Percentiles rank a stretch among this genome's conserved stretches.
phyloP scores from a whole-genome alignment of 106 monocot genomes.

The Phalaenopsis equestris region DNA sequence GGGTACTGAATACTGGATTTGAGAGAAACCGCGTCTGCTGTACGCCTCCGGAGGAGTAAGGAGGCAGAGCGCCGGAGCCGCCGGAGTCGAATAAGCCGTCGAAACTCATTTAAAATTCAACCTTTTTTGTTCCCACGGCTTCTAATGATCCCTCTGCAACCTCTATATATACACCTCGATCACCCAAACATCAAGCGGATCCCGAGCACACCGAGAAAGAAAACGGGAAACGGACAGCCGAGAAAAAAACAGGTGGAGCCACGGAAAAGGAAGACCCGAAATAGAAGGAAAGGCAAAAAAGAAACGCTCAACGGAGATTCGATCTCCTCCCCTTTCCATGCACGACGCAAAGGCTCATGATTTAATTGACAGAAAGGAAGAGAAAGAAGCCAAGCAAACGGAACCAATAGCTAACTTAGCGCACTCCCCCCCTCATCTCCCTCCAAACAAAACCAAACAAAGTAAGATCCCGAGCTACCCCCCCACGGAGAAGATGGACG shows the following conservation, averaged over 20 bases:
- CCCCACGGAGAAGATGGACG: not conserved
- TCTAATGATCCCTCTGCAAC: too few species aligned
- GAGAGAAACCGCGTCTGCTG: conserved; percentile 17
- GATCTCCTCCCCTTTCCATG: not conserved
- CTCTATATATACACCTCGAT: too few species aligned
- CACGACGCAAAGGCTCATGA: not conserved
- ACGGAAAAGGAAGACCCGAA: not conserved
- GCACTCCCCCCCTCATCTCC: conserved; percentile 1
- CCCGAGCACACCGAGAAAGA: not conserved
- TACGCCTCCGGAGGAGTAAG: not conserved
- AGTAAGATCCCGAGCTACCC: not conserved
- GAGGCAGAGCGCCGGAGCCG: conserved; percentile 10
- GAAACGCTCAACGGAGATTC: conserved; percentile 3
- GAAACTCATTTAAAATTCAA: conserved; percentile 47
- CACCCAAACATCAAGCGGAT: not conserved
- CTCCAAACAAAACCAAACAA: not conserved
- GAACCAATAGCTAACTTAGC: conserved; percentile 1
- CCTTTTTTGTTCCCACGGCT: not conserved
- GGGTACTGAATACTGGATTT: conserved; percentile 27
- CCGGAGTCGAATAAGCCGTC: conserved; percentile 48
- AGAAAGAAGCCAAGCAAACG: conserved; percentile 17
- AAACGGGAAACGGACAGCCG: not conserved
- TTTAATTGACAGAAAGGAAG: conserved; percentile 8
- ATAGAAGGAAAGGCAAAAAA: not conserved
- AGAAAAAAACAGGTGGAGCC: not conserved